These are phyloP conservation scores for Amauroascus niger DNA, from an alignment of 2,329 filamentous ascomycete genomes.

Conservation along the genomic window DNA sequence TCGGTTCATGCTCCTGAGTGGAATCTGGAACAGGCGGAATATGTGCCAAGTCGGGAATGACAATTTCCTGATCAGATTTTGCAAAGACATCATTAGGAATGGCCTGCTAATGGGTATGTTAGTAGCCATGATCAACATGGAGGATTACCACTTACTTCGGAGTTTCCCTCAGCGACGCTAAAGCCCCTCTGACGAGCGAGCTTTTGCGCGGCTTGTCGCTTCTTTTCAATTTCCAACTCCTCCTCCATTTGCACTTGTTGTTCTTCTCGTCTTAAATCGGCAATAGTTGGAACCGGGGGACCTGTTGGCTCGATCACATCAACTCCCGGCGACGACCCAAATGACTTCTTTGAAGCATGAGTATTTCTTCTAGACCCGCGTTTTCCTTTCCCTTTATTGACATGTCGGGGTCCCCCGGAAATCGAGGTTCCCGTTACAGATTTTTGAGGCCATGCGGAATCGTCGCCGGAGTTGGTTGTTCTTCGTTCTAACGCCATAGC, in stretches of 20 bases:
- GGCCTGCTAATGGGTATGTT: neutral
- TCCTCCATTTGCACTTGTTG: slow-evolving; percentile 45
- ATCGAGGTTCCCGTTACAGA: slow-evolving; percentile 42
- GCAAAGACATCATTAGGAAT: neutral
- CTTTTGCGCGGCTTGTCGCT: slow-evolving; percentile 46
- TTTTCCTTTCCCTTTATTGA: slow-evolving; percentile 27
- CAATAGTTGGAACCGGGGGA: slow-evolving; percentile 40
- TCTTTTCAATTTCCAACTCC: slow-evolving; percentile 46
- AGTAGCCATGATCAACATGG: neutral
- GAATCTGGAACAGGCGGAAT: too few relatives aligned
- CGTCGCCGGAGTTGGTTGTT: slow-evolving; percentile 52
- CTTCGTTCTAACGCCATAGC: slow-evolving; percentile 69
- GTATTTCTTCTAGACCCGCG: slow-evolving; percentile 23
- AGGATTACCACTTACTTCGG: neutral
- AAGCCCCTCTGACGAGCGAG: slow-evolving; percentile 49
- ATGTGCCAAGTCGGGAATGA: too few relatives aligned
- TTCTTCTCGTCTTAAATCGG: slow-evolving; percentile 50
- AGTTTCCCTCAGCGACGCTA: slow-evolving; percentile 20
- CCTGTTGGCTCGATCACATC: slow-evolving; percentile 23
- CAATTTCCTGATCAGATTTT: neutral
- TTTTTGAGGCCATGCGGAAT: slow-evolving; percentile 43
- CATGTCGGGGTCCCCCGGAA: slow-evolving; percentile 36
- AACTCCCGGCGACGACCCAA: slow-evolving; percentile 21
- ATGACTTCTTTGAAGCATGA: slow-evolving; percentile 21
- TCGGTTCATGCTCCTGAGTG: neutral